Evolutionary conservation across 129 eudicot genomes (phyloP), one percentile per base, ranked within the genome.

Genomic region (Smallanthus sonchifolius): DNA sequence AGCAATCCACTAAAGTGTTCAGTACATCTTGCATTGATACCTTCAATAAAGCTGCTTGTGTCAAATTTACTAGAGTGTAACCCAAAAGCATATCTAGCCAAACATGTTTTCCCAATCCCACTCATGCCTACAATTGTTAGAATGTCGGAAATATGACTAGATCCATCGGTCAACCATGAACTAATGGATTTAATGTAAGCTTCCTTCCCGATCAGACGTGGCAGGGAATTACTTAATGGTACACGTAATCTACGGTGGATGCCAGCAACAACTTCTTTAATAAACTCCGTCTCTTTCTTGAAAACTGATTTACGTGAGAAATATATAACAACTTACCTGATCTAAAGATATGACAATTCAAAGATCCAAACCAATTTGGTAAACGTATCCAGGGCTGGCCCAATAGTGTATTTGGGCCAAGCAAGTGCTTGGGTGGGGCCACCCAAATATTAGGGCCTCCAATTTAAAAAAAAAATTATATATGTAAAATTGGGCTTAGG

Each of bases 41-140:
- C 34, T 39, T 34, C 78, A 39, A 67, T 34, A 36, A 73, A 80
- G 71, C 76, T 36, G 4, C 84, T 80, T 7, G 17, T 38, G 0
- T 74, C 15, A 7, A 80, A 80, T 39, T 28, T 10, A 13, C 2
- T 10, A 74, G 30, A 30, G n/a, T 59, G 38, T 47, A 24, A 16
- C 16, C 7, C 16, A 3, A 16, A 69, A 16, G 61, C 57, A 32
- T 36, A 15, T 20, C 28, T 30, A 4, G 84, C 80, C 16, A 80
- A 38, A 7, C 80, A 36, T 24, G 84, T 59, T 56, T 80, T 80
- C 32, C 84, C 84, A 10, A 69, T 80, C 6, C 84, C 80, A 37
- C 72, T 63, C 51, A 80, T 69, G 3, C 84, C 84, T 1, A 15
- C 30, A 7, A 79, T 54, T 9, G 19, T 60, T 15, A 66, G 19